These are phyloP conservation scores for Calocybe gangraenosa DNA, from an alignment of 768 basidiomycete genomes.

Conservation along the genomic window DNA sequence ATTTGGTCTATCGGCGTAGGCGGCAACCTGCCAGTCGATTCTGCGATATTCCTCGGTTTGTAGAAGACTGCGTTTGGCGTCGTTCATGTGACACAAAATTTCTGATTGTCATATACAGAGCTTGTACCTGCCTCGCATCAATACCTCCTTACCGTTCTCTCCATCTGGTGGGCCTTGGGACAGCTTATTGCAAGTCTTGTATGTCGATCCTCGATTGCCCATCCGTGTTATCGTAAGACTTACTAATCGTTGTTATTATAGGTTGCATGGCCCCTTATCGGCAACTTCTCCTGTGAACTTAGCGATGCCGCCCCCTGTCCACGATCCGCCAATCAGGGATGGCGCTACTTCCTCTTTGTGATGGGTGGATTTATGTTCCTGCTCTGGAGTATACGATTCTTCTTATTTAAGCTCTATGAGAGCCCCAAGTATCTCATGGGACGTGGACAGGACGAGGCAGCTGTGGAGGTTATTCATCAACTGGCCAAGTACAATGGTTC, in stretches of 20 bases:
- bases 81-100: neutral
- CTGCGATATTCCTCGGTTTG: slow-evolving; percentile 69
- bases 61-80: neutral
- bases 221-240: neutral
- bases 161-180: slow-evolving; percentile 79
- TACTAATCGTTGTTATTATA: slow-evolving; percentile 16
- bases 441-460: slow-evolving; percentile 56
- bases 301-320: slow-evolving; percentile 29
- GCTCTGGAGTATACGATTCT: slow-evolving; percentile 59
- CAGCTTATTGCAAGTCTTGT: slow-evolving; percentile 56
- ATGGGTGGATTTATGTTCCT: slow-evolving; percentile 71
- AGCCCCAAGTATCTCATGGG: slow-evolving; percentile 73
- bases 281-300: slow-evolving; percentile 59
- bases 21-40: slow-evolving; percentile 66
- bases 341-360: slow-evolving; percentile 72
- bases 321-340: slow-evolving; percentile 57
- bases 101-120: slow-evolving; percentile 32
- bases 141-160: slow-evolving; percentile 69
- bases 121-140: slow-evolving; percentile 71
- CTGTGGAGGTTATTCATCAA: slow-evolving; percentile 56
- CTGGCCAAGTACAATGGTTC: slow-evolving; percentile 61
- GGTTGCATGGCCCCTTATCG: slow-evolving; percentile 72
- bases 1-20: slow-evolving; percentile 68
- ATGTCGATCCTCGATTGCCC: neutral
- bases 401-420: slow-evolving; percentile 64